A percentile compares a stretch with the other conserved stretches of the same genome.
phyloP scores from a whole-genome alignment of 306 rosid species.

The Cucurbita moschata region DNA sequence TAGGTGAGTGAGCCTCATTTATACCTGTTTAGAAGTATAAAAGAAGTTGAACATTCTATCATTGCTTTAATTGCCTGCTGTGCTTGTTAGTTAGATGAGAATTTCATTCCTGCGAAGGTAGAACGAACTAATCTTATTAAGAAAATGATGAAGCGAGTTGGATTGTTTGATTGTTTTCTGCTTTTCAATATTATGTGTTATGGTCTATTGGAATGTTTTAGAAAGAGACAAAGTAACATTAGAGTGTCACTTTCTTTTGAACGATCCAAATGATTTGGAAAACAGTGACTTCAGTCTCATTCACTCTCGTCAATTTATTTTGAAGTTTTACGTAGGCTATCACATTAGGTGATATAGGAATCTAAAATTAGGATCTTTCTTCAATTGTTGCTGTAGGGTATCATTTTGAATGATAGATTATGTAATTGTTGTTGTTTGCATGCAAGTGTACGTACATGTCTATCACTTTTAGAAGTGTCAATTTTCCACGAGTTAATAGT shows the following conservation, averaged over 20 bases:
- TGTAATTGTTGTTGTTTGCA: background rate
- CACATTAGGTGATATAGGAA: background rate
- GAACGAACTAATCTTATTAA: background rate
- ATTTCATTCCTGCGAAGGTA: background rate
- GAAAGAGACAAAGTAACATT: background rate
- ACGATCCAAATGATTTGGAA: background rate
- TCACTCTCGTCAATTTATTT: background rate
- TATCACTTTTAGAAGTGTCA: background rate
- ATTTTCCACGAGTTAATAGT: background rate
- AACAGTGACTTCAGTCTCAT: background rate
- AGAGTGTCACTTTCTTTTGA: background rate
- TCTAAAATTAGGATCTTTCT: background rate
- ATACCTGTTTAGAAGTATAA: background rate
- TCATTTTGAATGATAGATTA: background rate
- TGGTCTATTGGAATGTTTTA: background rate
- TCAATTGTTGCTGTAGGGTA: background rate
- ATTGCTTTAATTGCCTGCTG: background rate
- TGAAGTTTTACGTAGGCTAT: background rate
- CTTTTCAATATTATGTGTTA: background rate
- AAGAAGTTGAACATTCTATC: background rate
- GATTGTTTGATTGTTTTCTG: background rate
- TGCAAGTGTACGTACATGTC: background rate
- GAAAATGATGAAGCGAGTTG: background rate
- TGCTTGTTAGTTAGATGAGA: background rate
- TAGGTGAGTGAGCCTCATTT: constrained; percentile 28